Percentiles rank a stretch among this genome's conserved stretches.
Evolutionary conservation across 495 filamentous ascomycete species (phyloP).

Genomic region (Astrothelium macrocarpum): DNA sequence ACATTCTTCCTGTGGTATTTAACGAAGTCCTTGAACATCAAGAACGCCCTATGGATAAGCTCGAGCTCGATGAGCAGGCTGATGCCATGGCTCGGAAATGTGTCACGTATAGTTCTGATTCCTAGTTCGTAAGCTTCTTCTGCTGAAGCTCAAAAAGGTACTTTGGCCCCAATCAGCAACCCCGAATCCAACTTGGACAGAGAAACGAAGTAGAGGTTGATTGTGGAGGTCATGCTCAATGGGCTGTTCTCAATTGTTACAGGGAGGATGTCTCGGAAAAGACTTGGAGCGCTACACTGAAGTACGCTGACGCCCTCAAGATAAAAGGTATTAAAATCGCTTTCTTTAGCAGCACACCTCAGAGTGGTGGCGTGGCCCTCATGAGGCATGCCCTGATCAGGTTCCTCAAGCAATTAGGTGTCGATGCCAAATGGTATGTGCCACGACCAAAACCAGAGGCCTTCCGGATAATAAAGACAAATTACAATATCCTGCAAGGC

Average conservation of each 20-base stretch:
- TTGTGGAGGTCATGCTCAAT: slow-evolving; percentile 49
- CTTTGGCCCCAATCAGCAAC: slow-evolving; percentile 66
- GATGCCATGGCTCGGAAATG: slow-evolving; percentile 81
- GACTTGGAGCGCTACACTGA: slow-evolving; percentile 62
- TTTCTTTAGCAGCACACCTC: slow-evolving; percentile 78
- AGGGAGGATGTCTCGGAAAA: slow-evolving; percentile 46
- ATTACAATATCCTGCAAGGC: slow-evolving; percentile 89
- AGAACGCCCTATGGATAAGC: slow-evolving; percentile 3
- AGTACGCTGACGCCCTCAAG: slow-evolving; percentile 59
- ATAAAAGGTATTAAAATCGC: slow-evolving; percentile 59
- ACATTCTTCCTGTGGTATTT: slow-evolving; percentile 61
- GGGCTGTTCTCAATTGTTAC: slow-evolving; percentile 56
- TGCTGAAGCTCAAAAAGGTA: slow-evolving; percentile 39
- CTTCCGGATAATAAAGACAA: slow-evolving; percentile 81
- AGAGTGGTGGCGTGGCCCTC: slow-evolving; percentile 78
- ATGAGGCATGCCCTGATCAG: slow-evolving; percentile 81
- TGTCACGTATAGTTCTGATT: slow-evolving; percentile 44
- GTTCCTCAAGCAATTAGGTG: slow-evolving; percentile 57
- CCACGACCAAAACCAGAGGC: slow-evolving; percentile 77
- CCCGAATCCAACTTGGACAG: slow-evolving; percentile 65
- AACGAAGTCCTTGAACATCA: slow-evolving; percentile 34
- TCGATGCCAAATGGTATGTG: slow-evolving; percentile 72
- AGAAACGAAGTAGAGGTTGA: slow-evolving; percentile 70
- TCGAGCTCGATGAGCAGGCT: slow-evolving; percentile 64
- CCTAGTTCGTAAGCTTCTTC: neutral